Evolutionary conservation across 805 yeast genomes (phyloP), one percentile per base, ranked within the genome.

Genomic region (Komagataella phaffii): DNA sequence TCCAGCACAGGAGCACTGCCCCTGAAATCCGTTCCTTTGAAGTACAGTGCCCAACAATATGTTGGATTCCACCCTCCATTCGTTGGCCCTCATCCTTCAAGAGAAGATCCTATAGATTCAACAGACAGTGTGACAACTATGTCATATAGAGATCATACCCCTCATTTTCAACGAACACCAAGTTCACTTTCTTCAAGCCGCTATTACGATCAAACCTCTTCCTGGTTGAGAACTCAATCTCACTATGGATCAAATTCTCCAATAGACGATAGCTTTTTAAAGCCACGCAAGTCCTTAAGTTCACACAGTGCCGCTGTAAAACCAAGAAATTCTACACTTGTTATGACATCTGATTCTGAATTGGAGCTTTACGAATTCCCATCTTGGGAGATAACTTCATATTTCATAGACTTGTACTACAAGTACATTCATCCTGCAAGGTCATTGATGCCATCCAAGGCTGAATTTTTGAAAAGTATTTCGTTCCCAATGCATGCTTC

Each of bases 381-480:
- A 3, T 53, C 62, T 44, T 64, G 68, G 64, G 53, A 56, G 46
- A 63, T 66, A 0, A 59, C 70, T 2, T 61, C 60, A 44, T 53
- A 58, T 2, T 54, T 73, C 46, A 58, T 73, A 45, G 73, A 71
- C 50, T 53, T 71, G 6, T 73, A 63, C 54, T 74, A 70, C 56
- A 59, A 70, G 45, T 74, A 72, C 55, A 61, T 67, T n/a, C 69
- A 72, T 50, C 64, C 70, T 6, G 61, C 69, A 6, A 61, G 67
- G 47, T 64, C 68, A 17, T 58, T 68, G 6, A 54, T 74, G 4
- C 74, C 75, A 1, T 60, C 68, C 40, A 68, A 67, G 51, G 55
- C 57, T 8, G 50, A 60, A 6, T 60, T 73, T 43, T 48, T 71
- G 3, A 57, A 55, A 18, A 60, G 60, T n/a, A 51, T 70, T 4